Percentiles rank a stretch among this genome's conserved stretches.
These are phyloP conservation scores for Fistulina hepatica DNA, from an alignment of 1,284 basidiomycete species.

Conservation along the genomic window DNA sequence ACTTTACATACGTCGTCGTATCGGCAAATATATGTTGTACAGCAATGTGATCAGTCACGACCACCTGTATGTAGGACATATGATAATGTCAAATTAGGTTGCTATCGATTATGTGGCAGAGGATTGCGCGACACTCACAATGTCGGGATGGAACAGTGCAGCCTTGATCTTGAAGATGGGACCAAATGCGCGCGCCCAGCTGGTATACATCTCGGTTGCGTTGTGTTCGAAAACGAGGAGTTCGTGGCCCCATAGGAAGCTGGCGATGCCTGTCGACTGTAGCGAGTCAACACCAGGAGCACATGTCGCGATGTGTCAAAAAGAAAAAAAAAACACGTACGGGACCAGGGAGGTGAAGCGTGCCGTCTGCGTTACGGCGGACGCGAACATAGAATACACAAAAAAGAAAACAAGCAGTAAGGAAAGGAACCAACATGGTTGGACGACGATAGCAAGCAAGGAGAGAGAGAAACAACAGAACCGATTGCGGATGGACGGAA, in stretches of 20 bases:
- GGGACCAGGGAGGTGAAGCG: not conserved
- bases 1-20: conserved; percentile 24
- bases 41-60: conserved; percentile 27
- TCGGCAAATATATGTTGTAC: conserved; percentile 28
- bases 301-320: not conserved
- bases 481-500: too few relatives aligned
- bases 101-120: not conserved
- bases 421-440: too few relatives aligned
- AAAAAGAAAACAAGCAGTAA: too few relatives aligned
- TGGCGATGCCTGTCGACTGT: not conserved
- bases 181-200: conserved; percentile 26
- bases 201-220: conserved; percentile 25
- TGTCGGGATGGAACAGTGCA: conserved; percentile 29
- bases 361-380: too few relatives aligned
- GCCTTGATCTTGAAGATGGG: conserved; percentile 29
- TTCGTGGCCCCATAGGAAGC: conserved; percentile 27
- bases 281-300: not conserved
- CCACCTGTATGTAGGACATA: too few relatives aligned
- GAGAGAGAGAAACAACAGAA: too few relatives aligned
- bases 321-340: not conserved
- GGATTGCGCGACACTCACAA: conserved; percentile 24
- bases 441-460: too few relatives aligned
- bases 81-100: too few relatives aligned
- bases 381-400: too few relatives aligned
- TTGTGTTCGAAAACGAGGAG: conserved; percentile 25